Base-by-base conservation (phyloP, 495 filamentous ascomycete species). In the Penicillium paxilli region DNA sequence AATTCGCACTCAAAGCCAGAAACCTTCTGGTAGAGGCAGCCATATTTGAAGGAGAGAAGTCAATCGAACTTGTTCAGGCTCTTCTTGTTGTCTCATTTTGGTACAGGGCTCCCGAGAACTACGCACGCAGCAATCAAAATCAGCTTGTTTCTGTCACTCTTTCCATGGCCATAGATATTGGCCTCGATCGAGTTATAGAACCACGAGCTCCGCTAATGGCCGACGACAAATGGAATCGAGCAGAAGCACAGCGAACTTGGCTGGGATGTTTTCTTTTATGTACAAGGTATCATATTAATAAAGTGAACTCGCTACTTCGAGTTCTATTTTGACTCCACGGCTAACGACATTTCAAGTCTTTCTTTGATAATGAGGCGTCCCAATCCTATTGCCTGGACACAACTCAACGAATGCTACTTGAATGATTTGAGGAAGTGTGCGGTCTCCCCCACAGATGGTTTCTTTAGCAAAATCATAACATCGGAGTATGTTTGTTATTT, bases 131-230 rank as follows among this genome's bases (percentile, higher is more conserved):
- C 58, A 91, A 90, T 63, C 91, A 89, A 64, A 91, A 91, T 68
- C 88, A 90, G 69, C 78, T 91, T 44, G 83, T 89, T 33, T 87
- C 91, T 63, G 79, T 89, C 24, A 85, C 88, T 17, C 85, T 87
- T 23, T 77, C 87, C 54, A 91, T 94, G 87, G 87, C 86, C 17
- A 80, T 92, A 47, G 90, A 94, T 67, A 78, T 93, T 45, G 89
- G 89, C 2, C 76, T 94, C 7, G 84, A 86, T 2, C 44, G 47
- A 42, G 48, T 52, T 22, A 63, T 60, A 40, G 38, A 55, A 28
- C 47, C 56, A 20, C 41, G 38, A 17, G 19, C 19, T 21, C 20
- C 35, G 32, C 22, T 76, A 73, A 25, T 12, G 4, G 25, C 22
- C 12, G 16, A 44, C 11, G 55, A 76, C 74, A 26, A 80, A 80